These are phyloP conservation scores for Sparassis latifolia DNA, from an alignment of 1,284 basidiomycete species.

Conservation along the genomic window DNA sequence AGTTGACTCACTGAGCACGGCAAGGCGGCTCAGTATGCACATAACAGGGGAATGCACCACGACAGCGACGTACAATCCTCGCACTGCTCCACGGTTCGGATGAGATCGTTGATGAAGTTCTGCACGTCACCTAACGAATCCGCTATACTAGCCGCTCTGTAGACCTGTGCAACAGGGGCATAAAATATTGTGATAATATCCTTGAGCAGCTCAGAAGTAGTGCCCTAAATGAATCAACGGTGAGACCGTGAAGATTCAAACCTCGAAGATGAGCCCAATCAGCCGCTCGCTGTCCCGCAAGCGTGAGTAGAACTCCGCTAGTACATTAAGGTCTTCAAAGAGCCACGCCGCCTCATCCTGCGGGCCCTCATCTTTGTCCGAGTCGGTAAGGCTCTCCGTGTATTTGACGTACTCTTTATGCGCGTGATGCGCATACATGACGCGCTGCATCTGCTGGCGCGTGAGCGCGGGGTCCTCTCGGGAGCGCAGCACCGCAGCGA, in stretches of 20 bases:
- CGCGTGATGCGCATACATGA: slow-evolving; percentile 70
- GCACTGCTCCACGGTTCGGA: slow-evolving; percentile 87
- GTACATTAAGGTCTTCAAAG: slow-evolving; percentile 82
- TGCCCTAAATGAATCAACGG: too few species aligned
- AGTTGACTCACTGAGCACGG: slow-evolving; percentile 63
- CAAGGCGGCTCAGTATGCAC: background rate
- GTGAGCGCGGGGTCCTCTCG: slow-evolving; percentile 71
- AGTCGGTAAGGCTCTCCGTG: slow-evolving; percentile 63
- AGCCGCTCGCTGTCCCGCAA: slow-evolving; percentile 90
- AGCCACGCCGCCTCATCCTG: slow-evolving; percentile 92
- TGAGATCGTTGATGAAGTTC: slow-evolving; percentile 93
- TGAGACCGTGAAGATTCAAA: too few species aligned
- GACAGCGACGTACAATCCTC: slow-evolving; percentile 90
- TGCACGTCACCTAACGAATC: slow-evolving; percentile 92
- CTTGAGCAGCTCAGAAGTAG: slow-evolving; percentile 91
- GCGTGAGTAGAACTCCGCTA: slow-evolving; percentile 72
- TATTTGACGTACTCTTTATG: slow-evolving; percentile 68
- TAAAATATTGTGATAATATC: slow-evolving; percentile 99
- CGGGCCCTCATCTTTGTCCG: slow-evolving; percentile 90
- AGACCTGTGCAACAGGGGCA: slow-evolving; percentile 93
- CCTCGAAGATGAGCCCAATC: slow-evolving; percentile 94
- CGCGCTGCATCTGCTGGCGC: slow-evolving; percentile 71
- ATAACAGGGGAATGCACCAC: slow-evolving; percentile 27
- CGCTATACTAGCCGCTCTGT: slow-evolving; percentile 94
- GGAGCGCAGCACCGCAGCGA: slow-evolving; percentile 81